Percentiles rank a stretch among this genome's conserved stretches.
phyloP scores from a whole-genome alignment of 371 early-diverging fungal genomes.

The Batkoa obscura region DNA sequence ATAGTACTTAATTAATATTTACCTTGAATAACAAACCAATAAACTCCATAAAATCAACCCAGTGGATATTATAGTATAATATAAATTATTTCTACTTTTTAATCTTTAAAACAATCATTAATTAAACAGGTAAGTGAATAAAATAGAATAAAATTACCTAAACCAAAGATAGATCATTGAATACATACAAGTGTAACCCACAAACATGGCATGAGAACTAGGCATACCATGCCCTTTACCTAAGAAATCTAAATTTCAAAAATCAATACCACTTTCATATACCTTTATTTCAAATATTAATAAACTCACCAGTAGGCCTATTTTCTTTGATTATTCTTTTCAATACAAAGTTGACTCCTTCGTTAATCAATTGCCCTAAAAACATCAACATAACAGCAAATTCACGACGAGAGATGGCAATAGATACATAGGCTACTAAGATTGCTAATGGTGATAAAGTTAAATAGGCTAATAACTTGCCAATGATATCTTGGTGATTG shows the following conservation, averaged over 20 bases:
- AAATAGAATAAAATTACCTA: constrained; percentile 14
- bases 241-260: constrained; percentile 25
- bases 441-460: constrained; percentile 61
- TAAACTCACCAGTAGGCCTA: constrained; percentile 47
- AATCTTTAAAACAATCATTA: not conserved
- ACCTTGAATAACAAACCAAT: constrained; percentile 34
- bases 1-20: constrained; percentile 6
- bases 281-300: too few relatives aligned
- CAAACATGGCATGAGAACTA: constrained; percentile 80
- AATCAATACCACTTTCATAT: too few relatives aligned
- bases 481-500: constrained; percentile 26
- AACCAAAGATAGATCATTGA: constrained; percentile 32
- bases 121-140: not conserved
- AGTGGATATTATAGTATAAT: constrained; percentile 16
- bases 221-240: constrained; percentile 91
- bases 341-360: constrained; percentile 43
- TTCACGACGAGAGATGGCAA: constrained; percentile 55
- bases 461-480: constrained; percentile 36
- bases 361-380: constrained; percentile 62
- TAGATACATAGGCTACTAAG: constrained; percentile 56
- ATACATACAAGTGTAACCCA: constrained; percentile 61
- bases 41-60: constrained; percentile 17
- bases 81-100: constrained; percentile 9
- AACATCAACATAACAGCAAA: constrained; percentile 46
- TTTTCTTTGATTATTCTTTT: constrained; percentile 50